These are phyloP conservation scores for Luffa aegyptiaca DNA, from an alignment of 306 rosid species.

Conservation along the genomic window DNA sequence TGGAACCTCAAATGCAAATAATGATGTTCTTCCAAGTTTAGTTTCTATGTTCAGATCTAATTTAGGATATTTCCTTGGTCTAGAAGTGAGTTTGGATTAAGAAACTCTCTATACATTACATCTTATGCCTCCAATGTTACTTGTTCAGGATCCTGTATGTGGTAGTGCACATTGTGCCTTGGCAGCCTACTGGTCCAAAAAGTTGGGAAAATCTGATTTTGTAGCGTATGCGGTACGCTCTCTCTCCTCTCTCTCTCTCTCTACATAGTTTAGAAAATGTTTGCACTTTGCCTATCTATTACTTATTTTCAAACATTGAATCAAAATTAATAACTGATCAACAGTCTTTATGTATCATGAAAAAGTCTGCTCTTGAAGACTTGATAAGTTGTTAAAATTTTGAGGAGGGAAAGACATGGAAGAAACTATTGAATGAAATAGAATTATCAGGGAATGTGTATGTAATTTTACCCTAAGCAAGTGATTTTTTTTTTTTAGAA, in stretches of 20 bases:
- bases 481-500: too few species aligned
- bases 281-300: not conserved
- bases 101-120: not conserved
- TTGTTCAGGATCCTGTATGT: constrained; percentile 50
- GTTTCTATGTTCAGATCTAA: not conserved
- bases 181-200: constrained; percentile 59
- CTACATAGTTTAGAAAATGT: not conserved
- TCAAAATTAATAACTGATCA: too few species aligned
- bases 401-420: not conserved
- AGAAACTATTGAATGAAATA: too few species aligned
- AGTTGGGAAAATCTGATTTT: constrained; percentile 54
- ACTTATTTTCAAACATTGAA: not conserved
- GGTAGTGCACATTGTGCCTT: constrained; percentile 68
- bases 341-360: too few species aligned
- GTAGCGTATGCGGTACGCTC: constrained; percentile 48
- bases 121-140: constrained; percentile 15
- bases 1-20: not conserved
- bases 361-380: not conserved
- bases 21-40: not conserved
- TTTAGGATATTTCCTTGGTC: not conserved
- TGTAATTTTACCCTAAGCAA: too few species aligned
- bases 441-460: too few species aligned
- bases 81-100: not conserved
- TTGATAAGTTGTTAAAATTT: too few species aligned
- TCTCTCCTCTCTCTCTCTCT: not conserved